Conservation (phyloP, 306 rosid species). For the Quercus rubra region DNA sequence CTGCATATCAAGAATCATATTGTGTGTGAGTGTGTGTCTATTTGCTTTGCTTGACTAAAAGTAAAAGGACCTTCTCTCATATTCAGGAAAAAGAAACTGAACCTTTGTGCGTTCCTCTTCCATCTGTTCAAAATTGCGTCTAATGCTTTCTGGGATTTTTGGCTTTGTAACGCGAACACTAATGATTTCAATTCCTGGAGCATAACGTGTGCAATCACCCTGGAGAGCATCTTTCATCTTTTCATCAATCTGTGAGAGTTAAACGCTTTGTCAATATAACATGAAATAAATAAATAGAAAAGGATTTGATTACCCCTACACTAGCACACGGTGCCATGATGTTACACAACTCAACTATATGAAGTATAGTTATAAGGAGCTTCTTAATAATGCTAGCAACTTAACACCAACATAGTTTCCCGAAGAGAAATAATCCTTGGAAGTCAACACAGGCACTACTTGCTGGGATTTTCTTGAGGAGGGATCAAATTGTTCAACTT, state of each 20-base stretch:
- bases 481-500: slow-evolving; percentile 3
- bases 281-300: not conserved
- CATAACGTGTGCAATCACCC: slow-evolving; percentile 64
- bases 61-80: not conserved
- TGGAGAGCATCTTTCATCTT: slow-evolving; percentile 96
- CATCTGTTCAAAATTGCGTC: slow-evolving; percentile 82
- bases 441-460: not conserved
- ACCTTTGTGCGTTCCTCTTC: slow-evolving; percentile 99
- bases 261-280: slow-evolving; percentile 3
- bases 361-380: not conserved
- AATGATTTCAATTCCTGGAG: slow-evolving; percentile 18
- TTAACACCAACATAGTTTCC: not conserved
- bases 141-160: slow-evolving; percentile 70
- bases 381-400: not conserved
- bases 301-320: not conserved
- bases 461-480: not conserved
- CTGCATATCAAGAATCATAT: not conserved
- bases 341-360: not conserved
- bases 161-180: slow-evolving; percentile 94
- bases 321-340: not conserved
- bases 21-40: not conserved
- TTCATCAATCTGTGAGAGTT: slow-evolving; percentile 78
- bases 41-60: not conserved
- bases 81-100: slow-evolving; percentile 23
- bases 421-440: too few species aligned